These are phyloP conservation scores for Triangularia verruculosa DNA, from an alignment of 2,329 filamentous ascomycete genomes.

Conservation along the genomic window DNA sequence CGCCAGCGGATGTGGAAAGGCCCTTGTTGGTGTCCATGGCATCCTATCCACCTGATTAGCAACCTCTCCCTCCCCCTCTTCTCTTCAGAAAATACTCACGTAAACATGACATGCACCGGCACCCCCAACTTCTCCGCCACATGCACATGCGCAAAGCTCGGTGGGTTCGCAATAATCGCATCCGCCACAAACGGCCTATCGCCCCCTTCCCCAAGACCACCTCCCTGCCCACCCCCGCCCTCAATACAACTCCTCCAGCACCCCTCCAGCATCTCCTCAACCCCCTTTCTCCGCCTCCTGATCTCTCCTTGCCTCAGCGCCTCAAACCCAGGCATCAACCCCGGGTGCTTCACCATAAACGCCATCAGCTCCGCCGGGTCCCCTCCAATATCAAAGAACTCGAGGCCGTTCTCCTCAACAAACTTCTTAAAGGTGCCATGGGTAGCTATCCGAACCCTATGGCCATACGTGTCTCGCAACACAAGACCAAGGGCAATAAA, in stretches of 20 bases:
- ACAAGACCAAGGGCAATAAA: conserved; percentile 68
- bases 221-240: conserved; percentile 52
- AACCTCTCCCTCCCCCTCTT: neutral
- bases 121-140: conserved; percentile 72
- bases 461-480: conserved; percentile 62
- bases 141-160: conserved; percentile 73
- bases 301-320: conserved; percentile 75
- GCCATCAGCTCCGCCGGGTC: conserved; percentile 76
- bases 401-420: conserved; percentile 66
- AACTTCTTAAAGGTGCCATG: conserved; percentile 67
- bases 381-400: conserved; percentile 75
- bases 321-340: conserved; percentile 78
- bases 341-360: conserved; percentile 88
- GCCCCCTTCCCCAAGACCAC: conserved; percentile 42
- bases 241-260: conserved; percentile 87
- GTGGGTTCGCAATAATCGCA: conserved; percentile 75
- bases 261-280: conserved; percentile 75
- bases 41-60: conserved; percentile 69
- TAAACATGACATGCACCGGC: conserved; percentile 85
- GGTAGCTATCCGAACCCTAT: conserved; percentile 71
- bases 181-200: conserved; percentile 76
- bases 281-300: conserved; percentile 68
- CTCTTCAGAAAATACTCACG: conserved; percentile 50
- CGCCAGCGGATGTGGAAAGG: conserved; percentile 82
- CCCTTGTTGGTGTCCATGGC: conserved; percentile 84